These are phyloP conservation scores for Cairneyella variabilis DNA, from an alignment of 495 filamentous ascomycete species.

Conservation along the genomic window DNA sequence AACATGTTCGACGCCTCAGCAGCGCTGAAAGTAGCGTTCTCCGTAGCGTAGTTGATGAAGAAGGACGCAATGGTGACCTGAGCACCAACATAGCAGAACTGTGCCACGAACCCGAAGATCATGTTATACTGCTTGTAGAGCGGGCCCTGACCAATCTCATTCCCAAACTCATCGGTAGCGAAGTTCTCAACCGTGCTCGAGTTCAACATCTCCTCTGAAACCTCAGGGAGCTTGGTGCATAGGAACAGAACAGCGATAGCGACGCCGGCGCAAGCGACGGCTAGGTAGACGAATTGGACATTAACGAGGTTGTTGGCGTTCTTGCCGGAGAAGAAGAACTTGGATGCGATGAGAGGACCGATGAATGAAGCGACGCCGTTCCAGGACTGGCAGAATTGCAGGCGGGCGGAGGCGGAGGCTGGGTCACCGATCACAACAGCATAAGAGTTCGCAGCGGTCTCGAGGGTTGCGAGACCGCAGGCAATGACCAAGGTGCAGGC, in stretches of 20 bases:
- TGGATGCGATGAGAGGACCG: slow-evolving; percentile 61
- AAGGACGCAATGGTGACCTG: slow-evolving; percentile 57
- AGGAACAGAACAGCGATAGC: slow-evolving; percentile 52
- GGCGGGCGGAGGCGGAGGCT: slow-evolving; percentile 47
- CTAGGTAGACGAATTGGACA: slow-evolving; percentile 56
- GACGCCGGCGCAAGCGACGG: slow-evolving; percentile 34
- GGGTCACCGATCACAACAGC: slow-evolving; percentile 51
- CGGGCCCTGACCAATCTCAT: slow-evolving; percentile 33
- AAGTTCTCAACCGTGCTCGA: slow-evolving; percentile 14
- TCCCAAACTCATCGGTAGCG: slow-evolving; percentile 19
- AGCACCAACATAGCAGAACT: slow-evolving; percentile 71
- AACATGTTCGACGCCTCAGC: slow-evolving; percentile 51
- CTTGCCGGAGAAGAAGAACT: slow-evolving; percentile 60
- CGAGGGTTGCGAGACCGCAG: slow-evolving; percentile 58
- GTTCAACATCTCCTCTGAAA: slow-evolving; percentile 38
- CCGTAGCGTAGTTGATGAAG: slow-evolving; percentile 59
- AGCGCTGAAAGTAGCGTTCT: slow-evolving; percentile 43
- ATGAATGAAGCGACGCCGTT: slow-evolving; percentile 69
- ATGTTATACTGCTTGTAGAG: slow-evolving; percentile 62
- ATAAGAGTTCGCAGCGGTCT: slow-evolving; percentile 66
- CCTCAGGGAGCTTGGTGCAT: slow-evolving; percentile 47
- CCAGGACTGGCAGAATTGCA: slow-evolving; percentile 64
- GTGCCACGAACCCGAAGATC: slow-evolving; percentile 59
- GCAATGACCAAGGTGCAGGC: slow-evolving; percentile 61
- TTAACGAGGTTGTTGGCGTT: slow-evolving; percentile 40